Conservation (phyloP, 176 grass and related monocot species). For the Raddia distichophylla region DNA sequence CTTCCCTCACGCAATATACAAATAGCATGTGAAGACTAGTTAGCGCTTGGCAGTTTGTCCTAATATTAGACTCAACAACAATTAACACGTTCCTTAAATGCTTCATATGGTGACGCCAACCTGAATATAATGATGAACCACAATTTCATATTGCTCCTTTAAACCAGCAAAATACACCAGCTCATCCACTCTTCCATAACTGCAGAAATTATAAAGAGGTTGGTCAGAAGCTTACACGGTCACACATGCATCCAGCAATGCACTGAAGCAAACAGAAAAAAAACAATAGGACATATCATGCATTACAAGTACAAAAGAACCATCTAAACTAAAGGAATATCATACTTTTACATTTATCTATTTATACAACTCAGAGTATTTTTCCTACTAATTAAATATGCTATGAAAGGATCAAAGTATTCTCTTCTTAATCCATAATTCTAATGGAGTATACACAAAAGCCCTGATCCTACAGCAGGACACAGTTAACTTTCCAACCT, state of each 20-base stretch:
- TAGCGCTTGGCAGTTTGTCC: neutral
- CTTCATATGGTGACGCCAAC: constrained; percentile 35
- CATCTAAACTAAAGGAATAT: constrained; percentile 22
- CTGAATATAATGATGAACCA: constrained; percentile 98
- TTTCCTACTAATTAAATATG: no score
- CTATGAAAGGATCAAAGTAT: no score
- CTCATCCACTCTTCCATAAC: constrained; percentile 89
- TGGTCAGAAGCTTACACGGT: neutral
- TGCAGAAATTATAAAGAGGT: constrained; percentile 48
- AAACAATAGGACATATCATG: neutral
- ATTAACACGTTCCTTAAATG: constrained; percentile 23
- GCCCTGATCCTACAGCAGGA: neutral
- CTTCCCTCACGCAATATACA: constrained; percentile 6
- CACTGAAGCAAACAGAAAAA: neutral
- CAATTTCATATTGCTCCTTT: constrained; percentile 93
- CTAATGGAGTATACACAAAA: no score
- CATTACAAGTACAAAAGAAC: constrained; percentile 16
- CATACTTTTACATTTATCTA: constrained; percentile 1
- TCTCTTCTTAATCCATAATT: no score
- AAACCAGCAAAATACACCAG: constrained; percentile 95
- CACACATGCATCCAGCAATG: constrained; percentile 1
- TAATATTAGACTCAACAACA: neutral
- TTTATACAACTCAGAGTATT: constrained; percentile 26
- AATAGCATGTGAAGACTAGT: constrained; percentile 20
- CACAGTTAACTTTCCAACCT: neutral